Conservation (phyloP, 495 filamentous ascomycete species). For the Pyronema domesticum region DNA sequence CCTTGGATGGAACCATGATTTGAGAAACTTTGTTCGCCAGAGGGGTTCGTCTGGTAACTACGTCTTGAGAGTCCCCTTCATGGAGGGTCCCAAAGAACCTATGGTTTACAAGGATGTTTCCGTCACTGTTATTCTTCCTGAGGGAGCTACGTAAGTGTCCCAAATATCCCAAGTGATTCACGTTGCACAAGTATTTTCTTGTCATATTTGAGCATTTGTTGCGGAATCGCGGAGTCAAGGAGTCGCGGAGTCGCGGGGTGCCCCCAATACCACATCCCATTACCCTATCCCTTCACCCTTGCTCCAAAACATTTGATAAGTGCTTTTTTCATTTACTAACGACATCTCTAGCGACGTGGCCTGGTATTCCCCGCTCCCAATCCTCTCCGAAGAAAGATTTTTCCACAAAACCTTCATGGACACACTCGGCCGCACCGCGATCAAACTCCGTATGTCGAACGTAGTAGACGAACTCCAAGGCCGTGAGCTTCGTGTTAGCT, state of each 20-base stretch:
- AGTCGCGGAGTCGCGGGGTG: too few relatives aligned
- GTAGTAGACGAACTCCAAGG: constrained; percentile 76
- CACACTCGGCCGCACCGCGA: constrained; percentile 68
- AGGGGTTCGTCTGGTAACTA: constrained; percentile 42
- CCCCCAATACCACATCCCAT: too few relatives aligned
- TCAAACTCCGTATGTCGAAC: constrained; percentile 66
- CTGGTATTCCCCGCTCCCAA: constrained; percentile 44
- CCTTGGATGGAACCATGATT: constrained; percentile 81
- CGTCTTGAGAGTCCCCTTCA: constrained; percentile 85
- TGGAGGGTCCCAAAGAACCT: constrained; percentile 87
- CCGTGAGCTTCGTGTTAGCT: constrained; percentile 49
- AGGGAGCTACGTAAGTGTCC: constrained; percentile 66
- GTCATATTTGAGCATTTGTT: not conserved
- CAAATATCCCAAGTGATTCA: constrained; percentile 5
- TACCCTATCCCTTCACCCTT: too few relatives aligned
- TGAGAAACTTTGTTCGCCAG: constrained; percentile 51
- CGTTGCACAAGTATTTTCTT: constrained; percentile 18
- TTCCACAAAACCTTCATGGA: constrained; percentile 80
- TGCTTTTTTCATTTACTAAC: not conserved
- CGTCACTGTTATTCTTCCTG: constrained; percentile 69
- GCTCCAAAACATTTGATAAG: too few relatives aligned
- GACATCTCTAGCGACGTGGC: constrained; percentile 43
- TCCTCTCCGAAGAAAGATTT: constrained; percentile 36
- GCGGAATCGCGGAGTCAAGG: too few relatives aligned
- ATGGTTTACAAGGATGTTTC: constrained; percentile 68